Evolutionary conservation across 352 stramenopile species (phyloP).

Genomic region (Achlya hypogyna): DNA sequence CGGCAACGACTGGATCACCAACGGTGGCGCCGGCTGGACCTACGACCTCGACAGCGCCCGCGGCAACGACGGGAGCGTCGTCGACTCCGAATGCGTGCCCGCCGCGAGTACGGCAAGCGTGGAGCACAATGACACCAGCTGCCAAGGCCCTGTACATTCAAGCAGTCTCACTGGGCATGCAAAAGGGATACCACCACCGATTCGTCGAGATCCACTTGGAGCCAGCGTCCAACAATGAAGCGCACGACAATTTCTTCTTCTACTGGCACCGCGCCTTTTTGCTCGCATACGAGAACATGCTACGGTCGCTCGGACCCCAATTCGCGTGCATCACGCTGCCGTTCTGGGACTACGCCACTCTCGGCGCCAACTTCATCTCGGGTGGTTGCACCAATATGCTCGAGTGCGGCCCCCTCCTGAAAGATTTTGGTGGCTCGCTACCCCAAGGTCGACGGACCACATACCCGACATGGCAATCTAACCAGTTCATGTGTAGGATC

Average conservation of each 20-base stretch:
- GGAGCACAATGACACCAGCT: neutral
- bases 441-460: constrained; percentile 15
- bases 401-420: constrained; percentile 23
- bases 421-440: constrained; percentile 22
- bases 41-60: no score
- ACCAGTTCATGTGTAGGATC: neutral
- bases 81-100: neutral
- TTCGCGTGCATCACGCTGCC: constrained; percentile 29
- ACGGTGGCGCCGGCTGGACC: no score
- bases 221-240: constrained; percentile 22
- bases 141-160: constrained; percentile 40
- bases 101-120: neutral
- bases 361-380: constrained; percentile 9
- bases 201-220: constrained; percentile 33
- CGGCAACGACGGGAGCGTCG: no score
- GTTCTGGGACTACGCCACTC: constrained; percentile 27
- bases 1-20: no score
- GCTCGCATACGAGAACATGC: constrained; percentile 36
- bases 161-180: constrained; percentile 45
- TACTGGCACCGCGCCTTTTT: constrained; percentile 33
- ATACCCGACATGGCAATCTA: constrained; percentile 17
- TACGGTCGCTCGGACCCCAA: constrained; percentile 25
- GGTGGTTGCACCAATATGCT: constrained; percentile 21
- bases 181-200: constrained; percentile 34
- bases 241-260: constrained; percentile 27